Percentiles rank a stretch among this genome's conserved stretches.
Evolutionary conservation across 345 rosid genomes (phyloP).

Genomic region (Firmiana major): DNA sequence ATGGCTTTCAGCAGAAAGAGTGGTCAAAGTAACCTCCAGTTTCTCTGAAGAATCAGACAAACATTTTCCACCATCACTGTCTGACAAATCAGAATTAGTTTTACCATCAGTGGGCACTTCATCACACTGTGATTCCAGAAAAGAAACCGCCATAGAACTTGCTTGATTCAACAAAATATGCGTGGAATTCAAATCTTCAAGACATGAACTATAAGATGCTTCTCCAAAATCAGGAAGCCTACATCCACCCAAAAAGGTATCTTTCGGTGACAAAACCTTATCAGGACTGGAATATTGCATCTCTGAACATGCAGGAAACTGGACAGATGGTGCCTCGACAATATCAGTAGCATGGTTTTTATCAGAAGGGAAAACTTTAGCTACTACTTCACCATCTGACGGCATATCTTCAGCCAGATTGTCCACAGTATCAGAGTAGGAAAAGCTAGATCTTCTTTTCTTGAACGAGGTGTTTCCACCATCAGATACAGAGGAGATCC

Average conservation of each 20-base stretch:
- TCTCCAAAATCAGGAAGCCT: constrained; percentile 22
- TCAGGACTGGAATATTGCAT: constrained; percentile 23
- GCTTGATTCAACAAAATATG: constrained; percentile 28
- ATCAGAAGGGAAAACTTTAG: constrained; percentile 29
- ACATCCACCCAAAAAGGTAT: constrained; percentile 8
- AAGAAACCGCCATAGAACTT: constrained; percentile 23
- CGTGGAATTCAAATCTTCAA: constrained; percentile 35
- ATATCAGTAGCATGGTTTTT: constrained; percentile 29
- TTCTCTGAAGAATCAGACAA: constrained; percentile 29
- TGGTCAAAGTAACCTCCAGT: constrained; percentile 15
- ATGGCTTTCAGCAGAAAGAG: constrained; percentile 25
- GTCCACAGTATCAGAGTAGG: constrained; percentile 56
- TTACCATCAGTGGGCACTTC: constrained; percentile 27
- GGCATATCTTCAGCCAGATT: constrained; percentile 41
- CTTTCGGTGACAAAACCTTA: constrained; percentile 30
- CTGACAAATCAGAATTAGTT: constrained; percentile 18
- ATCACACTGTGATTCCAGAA: constrained; percentile 31
- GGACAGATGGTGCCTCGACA: constrained; percentile 28
- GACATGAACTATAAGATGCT: constrained; percentile 32
- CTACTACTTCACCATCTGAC: constrained; percentile 53
- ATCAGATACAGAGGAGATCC: constrained; percentile 60
- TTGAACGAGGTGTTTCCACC: constrained; percentile 60
- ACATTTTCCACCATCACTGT: constrained; percentile 22
- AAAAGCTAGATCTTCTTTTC: constrained; percentile 37
- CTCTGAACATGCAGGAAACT: constrained; percentile 25